phyloP scores from a whole-genome alignment of 805 yeast species.

The Kluyveromyces siamensis region DNA sequence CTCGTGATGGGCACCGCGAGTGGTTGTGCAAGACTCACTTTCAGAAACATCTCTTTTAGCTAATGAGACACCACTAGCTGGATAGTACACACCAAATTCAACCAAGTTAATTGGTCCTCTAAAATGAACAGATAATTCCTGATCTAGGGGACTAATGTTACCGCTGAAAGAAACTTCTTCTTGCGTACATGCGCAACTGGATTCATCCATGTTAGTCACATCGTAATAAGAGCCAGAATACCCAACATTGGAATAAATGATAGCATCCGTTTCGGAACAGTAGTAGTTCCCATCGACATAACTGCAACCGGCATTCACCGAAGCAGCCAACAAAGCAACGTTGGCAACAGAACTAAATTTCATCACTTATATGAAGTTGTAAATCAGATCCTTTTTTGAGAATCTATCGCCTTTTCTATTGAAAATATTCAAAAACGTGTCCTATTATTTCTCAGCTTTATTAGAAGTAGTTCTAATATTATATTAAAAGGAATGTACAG shows the following conservation, averaged over 20 bases:
- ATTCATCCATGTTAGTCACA: constrained; percentile 69
- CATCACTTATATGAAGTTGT: constrained; percentile 5
- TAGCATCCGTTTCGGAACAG: constrained; percentile 63
- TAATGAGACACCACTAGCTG: constrained; percentile 36
- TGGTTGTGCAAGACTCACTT: constrained; percentile 18
- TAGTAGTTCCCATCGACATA: constrained; percentile 69
- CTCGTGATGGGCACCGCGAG: constrained; percentile 35
- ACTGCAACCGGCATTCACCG: constrained; percentile 34
- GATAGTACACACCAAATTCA: constrained; percentile 82
- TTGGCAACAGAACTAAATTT: constrained; percentile 12
- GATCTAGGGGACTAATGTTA: constrained; percentile 54
- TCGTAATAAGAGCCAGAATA: constrained; percentile 76
- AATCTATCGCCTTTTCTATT: background rate
- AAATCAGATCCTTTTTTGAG: background rate
- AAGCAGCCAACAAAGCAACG: constrained; percentile 22
- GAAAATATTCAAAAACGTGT: background rate
- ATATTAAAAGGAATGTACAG: background rate
- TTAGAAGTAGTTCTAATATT: background rate
- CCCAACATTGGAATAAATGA: constrained; percentile 66
- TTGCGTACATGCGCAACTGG: constrained; percentile 63
- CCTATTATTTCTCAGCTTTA: background rate
- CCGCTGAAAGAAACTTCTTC: constrained; percentile 49
- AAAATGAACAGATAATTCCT: constrained; percentile 66
- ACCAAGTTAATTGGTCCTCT: constrained; percentile 62
- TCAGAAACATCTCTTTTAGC: constrained; percentile 37